A percentile compares a stretch with the other conserved stretches of the same genome.
These are phyloP conservation scores for Biscogniauxia sp. DNA, from an alignment of 2,329 filamentous ascomycete species.

Conservation along the genomic window DNA sequence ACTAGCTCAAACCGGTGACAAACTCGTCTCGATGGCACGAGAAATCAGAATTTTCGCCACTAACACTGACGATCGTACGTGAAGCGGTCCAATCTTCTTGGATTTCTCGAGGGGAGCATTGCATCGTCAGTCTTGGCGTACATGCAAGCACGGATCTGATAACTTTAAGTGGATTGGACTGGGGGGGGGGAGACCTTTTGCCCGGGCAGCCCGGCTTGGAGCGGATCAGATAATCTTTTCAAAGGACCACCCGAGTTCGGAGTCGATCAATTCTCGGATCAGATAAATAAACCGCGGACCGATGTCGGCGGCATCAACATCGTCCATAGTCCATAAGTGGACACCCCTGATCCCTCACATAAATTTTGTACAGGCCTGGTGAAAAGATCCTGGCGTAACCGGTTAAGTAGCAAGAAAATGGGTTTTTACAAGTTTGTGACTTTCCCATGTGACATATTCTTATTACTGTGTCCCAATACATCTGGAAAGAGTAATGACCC, in stretches of 20 bases:
- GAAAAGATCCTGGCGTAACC: no score
- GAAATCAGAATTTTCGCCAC: constrained; percentile 24
- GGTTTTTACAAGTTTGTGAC: no score
- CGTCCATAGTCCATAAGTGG: no score
- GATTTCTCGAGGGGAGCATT: constrained; percentile 1
- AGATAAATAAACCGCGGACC: constrained; percentile 25
- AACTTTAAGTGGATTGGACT: constrained; percentile 32
- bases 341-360: no score
- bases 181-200: not conserved
- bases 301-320: constrained; percentile 19
- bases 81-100: constrained; percentile 3
- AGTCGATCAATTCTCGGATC: constrained; percentile 22
- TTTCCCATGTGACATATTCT: no score
- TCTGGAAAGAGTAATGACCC: no score
- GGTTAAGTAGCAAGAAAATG: no score
- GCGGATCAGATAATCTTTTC: constrained; percentile 30
- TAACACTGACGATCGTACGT: constrained; percentile 22
- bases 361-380: no score
- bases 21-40: not conserved
- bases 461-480: no score
- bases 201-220: not conserved
- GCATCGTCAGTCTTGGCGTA: constrained; percentile 24
- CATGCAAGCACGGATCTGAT: constrained; percentile 36
- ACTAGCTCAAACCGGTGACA: constrained; percentile 1
- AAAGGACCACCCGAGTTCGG: not conserved